A percentile compares a stretch with the other conserved stretches of the same genome.
phyloP scores from a whole-genome alignment of 306 rosid genomes.

The Vicia faba region DNA sequence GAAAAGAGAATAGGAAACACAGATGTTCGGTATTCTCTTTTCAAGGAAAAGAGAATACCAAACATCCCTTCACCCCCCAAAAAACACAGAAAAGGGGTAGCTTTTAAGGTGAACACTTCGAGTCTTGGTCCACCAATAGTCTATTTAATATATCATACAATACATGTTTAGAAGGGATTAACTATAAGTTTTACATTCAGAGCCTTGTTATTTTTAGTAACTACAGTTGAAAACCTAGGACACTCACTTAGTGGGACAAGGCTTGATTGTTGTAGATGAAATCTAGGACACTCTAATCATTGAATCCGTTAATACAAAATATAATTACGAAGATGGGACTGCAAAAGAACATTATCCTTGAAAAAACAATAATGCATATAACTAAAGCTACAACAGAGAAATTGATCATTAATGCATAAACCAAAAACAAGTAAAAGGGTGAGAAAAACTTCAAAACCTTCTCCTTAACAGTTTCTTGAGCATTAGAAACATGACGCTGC shows the following conservation, averaged over 20 bases:
- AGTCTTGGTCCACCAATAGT: not conserved
- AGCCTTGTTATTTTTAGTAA: not conserved
- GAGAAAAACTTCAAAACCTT: slow-evolving; percentile 54
- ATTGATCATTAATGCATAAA: not conserved
- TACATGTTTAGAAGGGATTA: not conserved
- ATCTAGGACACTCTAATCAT: too few species aligned
- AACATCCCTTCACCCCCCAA: not conserved
- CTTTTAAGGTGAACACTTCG: not conserved
- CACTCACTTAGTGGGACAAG: too few species aligned
- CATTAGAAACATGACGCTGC: slow-evolving; percentile 61
- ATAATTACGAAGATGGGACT: not conserved
- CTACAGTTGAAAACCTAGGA: not conserved
- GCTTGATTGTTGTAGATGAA: too few species aligned
- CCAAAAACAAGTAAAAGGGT: not conserved
- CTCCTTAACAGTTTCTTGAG: slow-evolving; percentile 76
- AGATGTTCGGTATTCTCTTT: too few species aligned
- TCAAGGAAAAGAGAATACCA: slow-evolving; percentile 8
- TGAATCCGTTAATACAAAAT: not conserved
- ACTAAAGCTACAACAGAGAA: slow-evolving; percentile 1
- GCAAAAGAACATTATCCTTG: not conserved
- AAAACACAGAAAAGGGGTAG: not conserved
- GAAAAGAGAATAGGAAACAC: too few species aligned
- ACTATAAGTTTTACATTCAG: not conserved
- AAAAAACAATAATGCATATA: too few species aligned
- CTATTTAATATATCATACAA: not conserved